These are phyloP conservation scores for Colletotrichum sp. DNA, from an alignment of 2,329 filamentous ascomycete species.

Conservation along the genomic window DNA sequence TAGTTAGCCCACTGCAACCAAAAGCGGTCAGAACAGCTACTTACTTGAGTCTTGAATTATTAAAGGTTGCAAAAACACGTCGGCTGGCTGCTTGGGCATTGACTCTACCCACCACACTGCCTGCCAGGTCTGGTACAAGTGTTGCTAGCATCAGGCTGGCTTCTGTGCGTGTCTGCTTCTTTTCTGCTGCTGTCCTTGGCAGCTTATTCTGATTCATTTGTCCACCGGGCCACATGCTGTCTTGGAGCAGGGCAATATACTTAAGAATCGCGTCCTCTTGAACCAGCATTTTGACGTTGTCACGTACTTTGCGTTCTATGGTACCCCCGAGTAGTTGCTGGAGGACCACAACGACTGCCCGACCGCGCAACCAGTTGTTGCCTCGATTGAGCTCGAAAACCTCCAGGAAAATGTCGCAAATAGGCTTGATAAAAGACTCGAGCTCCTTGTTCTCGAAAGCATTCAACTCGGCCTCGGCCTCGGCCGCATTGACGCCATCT, in stretches of 20 bases:
- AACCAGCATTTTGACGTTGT: slow-evolving; percentile 75
- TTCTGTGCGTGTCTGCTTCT: slow-evolving; percentile 81
- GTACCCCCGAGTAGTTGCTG: slow-evolving; percentile 96
- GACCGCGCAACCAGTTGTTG: slow-evolving; percentile 95
- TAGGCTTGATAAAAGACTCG: slow-evolving; percentile 97
- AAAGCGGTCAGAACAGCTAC: slow-evolving; percentile 38
- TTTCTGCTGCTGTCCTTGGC: slow-evolving; percentile 73
- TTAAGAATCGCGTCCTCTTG: slow-evolving; percentile 80
- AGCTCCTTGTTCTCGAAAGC: slow-evolving; percentile 90
- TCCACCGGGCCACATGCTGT: slow-evolving; percentile 83
- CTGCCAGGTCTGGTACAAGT: slow-evolving; percentile 87
- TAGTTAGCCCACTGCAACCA: slow-evolving; percentile 21
- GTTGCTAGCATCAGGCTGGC: slow-evolving; percentile 89
- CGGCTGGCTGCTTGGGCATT: slow-evolving; percentile 92
- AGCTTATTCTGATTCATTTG: slow-evolving; percentile 52
- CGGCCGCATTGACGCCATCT: slow-evolving; percentile 61
- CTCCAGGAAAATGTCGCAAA: slow-evolving; percentile 96
- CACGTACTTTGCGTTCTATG: slow-evolving; percentile 93
- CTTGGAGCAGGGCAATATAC: slow-evolving; percentile 76
- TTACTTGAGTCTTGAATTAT: slow-evolving; percentile 89
- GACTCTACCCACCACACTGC: slow-evolving; percentile 87
- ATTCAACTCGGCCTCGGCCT: slow-evolving; percentile 92
- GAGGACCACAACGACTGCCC: slow-evolving; percentile 93
- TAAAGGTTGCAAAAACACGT: slow-evolving; percentile 87
- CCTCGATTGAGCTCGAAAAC: slow-evolving; percentile 93